Evolutionary conservation across 2,329 filamentous ascomycete species (phyloP).

Genomic region (Pestalotiopsis sp.): DNA sequence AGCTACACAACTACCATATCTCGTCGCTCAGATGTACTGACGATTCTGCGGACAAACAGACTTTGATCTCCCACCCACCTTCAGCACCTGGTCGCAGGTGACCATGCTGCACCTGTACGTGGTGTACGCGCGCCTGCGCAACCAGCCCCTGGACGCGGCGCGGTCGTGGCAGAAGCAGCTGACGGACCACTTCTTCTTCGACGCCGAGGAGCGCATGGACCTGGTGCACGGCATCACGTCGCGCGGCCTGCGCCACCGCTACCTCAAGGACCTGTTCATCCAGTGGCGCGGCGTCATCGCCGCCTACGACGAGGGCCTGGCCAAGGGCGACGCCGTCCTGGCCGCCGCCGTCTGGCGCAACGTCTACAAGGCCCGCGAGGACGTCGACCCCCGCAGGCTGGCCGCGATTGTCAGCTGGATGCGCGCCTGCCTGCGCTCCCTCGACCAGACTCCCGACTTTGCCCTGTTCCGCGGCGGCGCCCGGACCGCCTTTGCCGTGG

Average conservation of each 20-base stretch:
- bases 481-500: conserved; percentile 46
- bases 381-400: conserved; percentile 52
- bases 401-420: conserved; percentile 62
- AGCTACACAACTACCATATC: background rate
- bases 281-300: conserved; percentile 89
- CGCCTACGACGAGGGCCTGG: conserved; percentile 81
- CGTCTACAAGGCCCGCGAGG: conserved; percentile 72
- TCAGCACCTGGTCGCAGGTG: conserved; percentile 94
- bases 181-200: conserved; percentile 93
- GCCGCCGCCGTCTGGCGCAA: conserved; percentile 92
- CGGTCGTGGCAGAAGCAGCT: conserved; percentile 86
- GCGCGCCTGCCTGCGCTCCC: conserved; percentile 46
- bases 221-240: conserved; percentile 73
- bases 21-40: background rate
- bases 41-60: conserved; percentile 58
- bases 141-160: conserved; percentile 70
- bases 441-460: conserved; percentile 54
- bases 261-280: conserved; percentile 86
- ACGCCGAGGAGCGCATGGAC: conserved; percentile 83
- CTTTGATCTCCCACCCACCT: conserved; percentile 80
- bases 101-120: conserved; percentile 97
- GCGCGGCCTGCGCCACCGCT: conserved; percentile 61
- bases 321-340: conserved; percentile 76
- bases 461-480: conserved; percentile 32
- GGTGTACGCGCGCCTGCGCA: conserved; percentile 79